Base-by-base conservation (phyloP, 106 monocot genomes). In the Acorus gramineus region DNA sequence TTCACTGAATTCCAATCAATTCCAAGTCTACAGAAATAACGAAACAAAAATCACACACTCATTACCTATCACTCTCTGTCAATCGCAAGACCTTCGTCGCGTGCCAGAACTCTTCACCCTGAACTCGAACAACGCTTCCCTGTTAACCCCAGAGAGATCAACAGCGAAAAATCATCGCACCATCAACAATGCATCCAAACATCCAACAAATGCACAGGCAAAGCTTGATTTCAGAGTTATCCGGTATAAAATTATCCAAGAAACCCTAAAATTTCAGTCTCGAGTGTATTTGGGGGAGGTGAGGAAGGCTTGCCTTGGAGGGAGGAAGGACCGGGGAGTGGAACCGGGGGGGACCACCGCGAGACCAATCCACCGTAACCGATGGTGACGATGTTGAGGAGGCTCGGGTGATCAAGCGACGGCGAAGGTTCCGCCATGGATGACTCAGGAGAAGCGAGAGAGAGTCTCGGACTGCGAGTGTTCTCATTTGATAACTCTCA, bases 51-150 rank as follows among this genome's bases (percentile, higher is more conserved):
- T 28, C 28, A 28, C 28, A 28, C 28, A 1, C 28, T 28, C 28
- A 28, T 28, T 49, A 96, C 96, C 90, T 80, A 60, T 85, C 87
- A 48, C 81, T 71, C 2, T 79, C 56, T 42, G 81, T 62, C 57
- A 96, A 72, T 2, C 91, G 90, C 49, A 91, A 53, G 52, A 96
- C 96, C 69, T 79, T 87, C 9, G 87, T 74, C 91, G 91, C 91
- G 77, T 96, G 96, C 87, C 85, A 91, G 75, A 96, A 91, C 73
- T 96, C 96, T 45, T 96, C 96, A n/a, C 87, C 96, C 62, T 96
- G 76, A 49, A 96, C 60, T 43, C 81, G 73, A 42, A 91, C 77
- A 57, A 79, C 71, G 58, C 66, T 71, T 46, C 91, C 96, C 96
- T 91, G 74, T 28, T 28, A 28, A 28, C 28, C 28, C 28, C 28